Percentiles rank a stretch among this genome's conserved stretches.
phyloP scores from a whole-genome alignment of 2,329 filamentous ascomycete genomes.

The Alternaria sp. region DNA sequence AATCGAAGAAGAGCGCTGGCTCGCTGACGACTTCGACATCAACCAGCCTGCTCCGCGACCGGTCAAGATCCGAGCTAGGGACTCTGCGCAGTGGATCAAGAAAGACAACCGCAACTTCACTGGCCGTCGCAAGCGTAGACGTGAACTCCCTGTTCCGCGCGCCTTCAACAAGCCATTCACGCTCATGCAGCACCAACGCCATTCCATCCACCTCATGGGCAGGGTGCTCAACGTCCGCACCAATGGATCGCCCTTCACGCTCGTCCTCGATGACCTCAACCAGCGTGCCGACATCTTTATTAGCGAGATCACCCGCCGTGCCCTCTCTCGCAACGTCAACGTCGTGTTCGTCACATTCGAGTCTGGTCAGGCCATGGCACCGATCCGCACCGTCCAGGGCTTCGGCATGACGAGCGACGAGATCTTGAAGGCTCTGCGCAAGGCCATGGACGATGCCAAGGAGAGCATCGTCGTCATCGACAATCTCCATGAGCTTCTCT shows the following conservation, averaged over 20 bases:
- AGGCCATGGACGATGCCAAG: constrained; percentile 26
- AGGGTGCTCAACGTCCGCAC: constrained; percentile 81
- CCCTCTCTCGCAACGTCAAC: constrained; percentile 61
- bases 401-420: constrained; percentile 65
- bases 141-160: constrained; percentile 9
- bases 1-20: background rate
- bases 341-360: constrained; percentile 80
- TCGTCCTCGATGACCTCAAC: constrained; percentile 84
- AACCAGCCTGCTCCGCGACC: background rate
- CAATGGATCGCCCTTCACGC: constrained; percentile 81
- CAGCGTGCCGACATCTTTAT: constrained; percentile 76
- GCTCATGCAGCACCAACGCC: constrained; percentile 71
- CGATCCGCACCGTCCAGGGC: constrained; percentile 72
- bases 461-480: constrained; percentile 75
- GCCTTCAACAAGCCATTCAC: constrained; percentile 24
- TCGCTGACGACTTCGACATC: background rate
- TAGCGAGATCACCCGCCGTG: constrained; percentile 75
- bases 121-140: constrained; percentile 20
- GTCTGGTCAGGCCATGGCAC: constrained; percentile 67
- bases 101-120: constrained; percentile 15
- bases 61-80: background rate
- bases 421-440: constrained; percentile 37
- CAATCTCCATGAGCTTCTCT: constrained; percentile 70
- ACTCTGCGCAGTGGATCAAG: constrained; percentile 24
- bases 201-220: constrained; percentile 82